Percentiles rank a stretch among this genome's conserved stretches.
Evolutionary conservation across 2,329 filamentous ascomycete species (phyloP).

Genomic region (Trichophyton benhamiae): DNA sequence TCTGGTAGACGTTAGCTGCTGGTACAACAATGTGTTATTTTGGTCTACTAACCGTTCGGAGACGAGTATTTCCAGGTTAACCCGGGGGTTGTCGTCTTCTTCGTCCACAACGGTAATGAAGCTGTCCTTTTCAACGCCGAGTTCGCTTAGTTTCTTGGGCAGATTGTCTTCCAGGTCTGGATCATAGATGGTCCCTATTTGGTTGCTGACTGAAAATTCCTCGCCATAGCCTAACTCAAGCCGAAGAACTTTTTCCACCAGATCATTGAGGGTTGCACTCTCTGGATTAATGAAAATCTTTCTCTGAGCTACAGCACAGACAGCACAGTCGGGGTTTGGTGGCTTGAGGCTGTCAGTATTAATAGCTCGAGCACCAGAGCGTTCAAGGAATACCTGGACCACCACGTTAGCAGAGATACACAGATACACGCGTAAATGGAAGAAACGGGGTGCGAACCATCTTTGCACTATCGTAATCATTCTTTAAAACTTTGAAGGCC

Average conservation of each 20-base stretch:
- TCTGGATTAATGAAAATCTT: slow-evolving; percentile 56
- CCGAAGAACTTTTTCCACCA: slow-evolving; percentile 65
- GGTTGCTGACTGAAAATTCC: slow-evolving; percentile 66
- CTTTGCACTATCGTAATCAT: slow-evolving; percentile 57
- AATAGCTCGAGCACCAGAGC: slow-evolving; percentile 46
- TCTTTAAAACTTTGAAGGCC: slow-evolving; percentile 76
- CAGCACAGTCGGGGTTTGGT: slow-evolving; percentile 71
- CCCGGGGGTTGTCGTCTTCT: slow-evolving; percentile 53
- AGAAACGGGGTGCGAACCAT: slow-evolving; percentile 43
- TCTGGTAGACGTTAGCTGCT: slow-evolving; percentile 15
- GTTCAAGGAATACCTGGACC: slow-evolving; percentile 63
- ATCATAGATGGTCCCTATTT: slow-evolving; percentile 72
- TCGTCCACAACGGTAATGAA: slow-evolving; percentile 79
- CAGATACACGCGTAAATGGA: background rate
- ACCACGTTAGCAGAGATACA: background rate
- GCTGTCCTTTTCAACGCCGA: slow-evolving; percentile 59
- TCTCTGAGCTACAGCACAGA: slow-evolving; percentile 64
- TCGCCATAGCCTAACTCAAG: slow-evolving; percentile 62
- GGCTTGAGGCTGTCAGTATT: slow-evolving; percentile 43
- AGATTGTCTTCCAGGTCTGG: slow-evolving; percentile 80
- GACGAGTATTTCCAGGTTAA: slow-evolving; percentile 62
- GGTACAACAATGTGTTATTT: background rate
- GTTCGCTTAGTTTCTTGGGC: slow-evolving; percentile 61
- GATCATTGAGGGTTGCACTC: slow-evolving; percentile 61
- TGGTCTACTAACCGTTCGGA: slow-evolving; percentile 20